Evolutionary conservation across 371 early-diverging fungal species (phyloP), one percentile per base, ranked within the genome.

Genomic region (Zychaea mexicana): DNA sequence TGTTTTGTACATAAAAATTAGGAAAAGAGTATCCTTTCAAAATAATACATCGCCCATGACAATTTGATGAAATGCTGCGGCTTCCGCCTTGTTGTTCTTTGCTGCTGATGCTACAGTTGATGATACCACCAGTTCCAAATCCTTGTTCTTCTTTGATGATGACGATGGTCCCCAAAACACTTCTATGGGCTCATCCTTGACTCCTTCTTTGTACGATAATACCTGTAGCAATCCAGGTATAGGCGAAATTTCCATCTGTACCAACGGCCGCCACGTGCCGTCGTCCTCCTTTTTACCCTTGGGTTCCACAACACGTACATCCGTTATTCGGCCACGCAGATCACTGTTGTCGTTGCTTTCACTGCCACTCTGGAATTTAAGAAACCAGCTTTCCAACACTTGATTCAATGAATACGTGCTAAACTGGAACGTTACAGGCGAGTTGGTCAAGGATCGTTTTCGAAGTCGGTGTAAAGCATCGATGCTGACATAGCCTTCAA

Each of bases 11-110:
- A n/a, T n/a, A n/a, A n/a, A n/a, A n/a, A n/a, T n/a, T n/a, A 33
- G 33, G 12, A 33, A 33, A 33, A 45, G 5, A 45, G 12, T 5
- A 10, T 45, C 49, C n/a, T 36, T 36, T 36, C 38, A 49, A 49
- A 49, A 49, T 49, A 49, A 49, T 49, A 49, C 49, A 49, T 49
- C 49, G 5, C 49, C 49, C 49, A 49, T 49, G n/a, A 49, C 49
- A 24, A 49, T 49, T 24, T 49, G 49, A 49, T 49, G 49, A 49
- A 49, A 49, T 22, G 49, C 49, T 19, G 49, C 49, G 10, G 21
- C 6, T 49, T 49, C 24, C 9, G 10, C 49, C 12, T 24, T 49
- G 24, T 42, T 42, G 42, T 42, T 42, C 4, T 42, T 42, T 42
- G 7, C 15, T 42, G 42, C 4, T 7, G 42, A 0, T 5, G 13